These are phyloP conservation scores for Anthoceros angustus DNA, from an alignment of 225 moss, liverwort and hornwort species.

Conservation along the genomic window DNA sequence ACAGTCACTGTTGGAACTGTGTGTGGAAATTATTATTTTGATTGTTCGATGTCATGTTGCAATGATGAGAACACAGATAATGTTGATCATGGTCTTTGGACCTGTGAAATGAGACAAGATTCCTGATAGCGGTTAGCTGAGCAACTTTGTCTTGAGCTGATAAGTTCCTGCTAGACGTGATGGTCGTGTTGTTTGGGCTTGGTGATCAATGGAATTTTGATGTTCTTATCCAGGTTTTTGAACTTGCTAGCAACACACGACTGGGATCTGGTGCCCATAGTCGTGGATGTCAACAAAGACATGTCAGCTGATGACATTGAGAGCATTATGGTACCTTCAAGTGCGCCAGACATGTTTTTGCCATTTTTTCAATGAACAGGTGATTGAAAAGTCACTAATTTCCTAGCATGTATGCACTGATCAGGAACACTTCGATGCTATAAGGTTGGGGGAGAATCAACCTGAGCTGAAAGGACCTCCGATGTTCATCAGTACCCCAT, in stretches of 20 bases:
- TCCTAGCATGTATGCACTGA: slow-evolving; percentile 13
- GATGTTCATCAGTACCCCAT: slow-evolving; percentile 72
- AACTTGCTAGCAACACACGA: slow-evolving; percentile 46
- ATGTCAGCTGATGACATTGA: slow-evolving; percentile 29
- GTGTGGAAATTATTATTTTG: too few relatives aligned
- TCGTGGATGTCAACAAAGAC: slow-evolving; percentile 76
- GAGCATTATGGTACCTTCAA: slow-evolving; percentile 29
- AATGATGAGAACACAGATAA: slow-evolving; percentile 1
- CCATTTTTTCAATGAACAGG: neutral
- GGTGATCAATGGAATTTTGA: neutral
- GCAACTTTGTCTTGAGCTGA: slow-evolving; percentile 5
- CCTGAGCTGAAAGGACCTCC: slow-evolving; percentile 26
- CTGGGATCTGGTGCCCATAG: slow-evolving; percentile 65
- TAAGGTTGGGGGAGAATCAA: slow-evolving; percentile 26
- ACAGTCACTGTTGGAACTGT: too few relatives aligned
- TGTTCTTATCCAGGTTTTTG: slow-evolving; percentile 40
- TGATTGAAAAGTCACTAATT: neutral
- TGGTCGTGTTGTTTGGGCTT: neutral
- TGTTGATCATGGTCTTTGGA: neutral
- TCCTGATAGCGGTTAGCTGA: slow-evolving; percentile 49
- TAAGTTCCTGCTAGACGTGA: neutral
- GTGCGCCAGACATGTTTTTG: neutral
- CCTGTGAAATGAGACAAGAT: slow-evolving; percentile 6
- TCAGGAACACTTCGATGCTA: slow-evolving; percentile 36
- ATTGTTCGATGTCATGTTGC: neutral